Conservation (phyloP, 345 rosid species). For the Anacardium occidentale region DNA sequence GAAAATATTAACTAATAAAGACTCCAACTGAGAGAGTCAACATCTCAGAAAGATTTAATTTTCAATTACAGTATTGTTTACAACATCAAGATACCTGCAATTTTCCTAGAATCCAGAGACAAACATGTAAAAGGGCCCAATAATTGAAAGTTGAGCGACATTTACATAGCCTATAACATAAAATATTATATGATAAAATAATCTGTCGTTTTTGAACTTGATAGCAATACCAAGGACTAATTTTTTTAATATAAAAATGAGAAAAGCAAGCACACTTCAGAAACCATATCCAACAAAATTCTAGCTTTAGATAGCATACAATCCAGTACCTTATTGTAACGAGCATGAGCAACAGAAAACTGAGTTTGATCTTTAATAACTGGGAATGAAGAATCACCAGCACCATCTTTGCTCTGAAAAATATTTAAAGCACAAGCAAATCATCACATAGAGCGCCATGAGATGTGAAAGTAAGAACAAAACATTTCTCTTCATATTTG, state of each 20-base stretch:
- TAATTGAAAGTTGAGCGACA: slow-evolving; percentile 5
- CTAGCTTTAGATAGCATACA: slow-evolving; percentile 3
- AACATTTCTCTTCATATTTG: slow-evolving; percentile 10
- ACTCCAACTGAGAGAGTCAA: background rate
- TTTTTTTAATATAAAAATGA: slow-evolving; percentile 5
- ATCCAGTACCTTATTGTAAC: slow-evolving; percentile 77
- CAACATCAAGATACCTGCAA: too few species aligned
- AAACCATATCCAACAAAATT: slow-evolving; percentile 6
- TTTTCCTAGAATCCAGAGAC: background rate
- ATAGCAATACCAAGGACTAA: background rate
- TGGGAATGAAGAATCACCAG: slow-evolving; percentile 94
- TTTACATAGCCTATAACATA: background rate
- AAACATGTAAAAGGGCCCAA: background rate
- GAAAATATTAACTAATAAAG: background rate
- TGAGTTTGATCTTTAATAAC: slow-evolving; percentile 81
- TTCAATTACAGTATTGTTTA: too few species aligned
- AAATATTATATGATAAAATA: background rate
- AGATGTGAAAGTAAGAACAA: slow-evolving; percentile 12
- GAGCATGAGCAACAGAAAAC: slow-evolving; percentile 87
- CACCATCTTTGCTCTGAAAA: slow-evolving; percentile 81
- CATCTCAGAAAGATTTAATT: too few species aligned
- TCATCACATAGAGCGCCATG: slow-evolving; percentile 14
- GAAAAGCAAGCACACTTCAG: slow-evolving; percentile 4
- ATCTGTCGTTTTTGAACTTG: background rate
- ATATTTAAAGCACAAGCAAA: slow-evolving; percentile 14